Evolutionary conservation across 164 flowering plant genomes (phyloP).

Genomic region (Santalum album): DNA sequence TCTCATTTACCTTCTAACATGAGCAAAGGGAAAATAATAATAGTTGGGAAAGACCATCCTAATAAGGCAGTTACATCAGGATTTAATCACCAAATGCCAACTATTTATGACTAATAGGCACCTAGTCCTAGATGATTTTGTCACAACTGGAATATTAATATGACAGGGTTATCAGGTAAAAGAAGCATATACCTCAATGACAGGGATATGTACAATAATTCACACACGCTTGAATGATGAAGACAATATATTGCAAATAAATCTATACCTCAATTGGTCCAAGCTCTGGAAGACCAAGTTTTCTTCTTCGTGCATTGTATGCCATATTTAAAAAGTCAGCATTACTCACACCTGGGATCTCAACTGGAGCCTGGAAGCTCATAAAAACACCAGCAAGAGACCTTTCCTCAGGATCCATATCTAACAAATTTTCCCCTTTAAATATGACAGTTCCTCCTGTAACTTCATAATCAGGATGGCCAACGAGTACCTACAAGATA

Average conservation of each 20-base stretch:
- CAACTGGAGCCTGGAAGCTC: slow-evolving; percentile 95
- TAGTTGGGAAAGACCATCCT: too few species aligned
- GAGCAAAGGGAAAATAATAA: too few species aligned
- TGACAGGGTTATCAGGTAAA: background rate
- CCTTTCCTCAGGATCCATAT: slow-evolving; percentile 92
- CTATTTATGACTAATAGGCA: too few species aligned
- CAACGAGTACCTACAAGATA: slow-evolving; percentile 78
- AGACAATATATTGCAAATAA: background rate
- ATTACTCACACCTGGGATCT: slow-evolving; percentile 91
- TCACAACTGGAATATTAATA: too few species aligned
- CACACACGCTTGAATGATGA: background rate
- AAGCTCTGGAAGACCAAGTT: slow-evolving; percentile 71
- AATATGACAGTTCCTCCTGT: slow-evolving; percentile 79
- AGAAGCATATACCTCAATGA: background rate
- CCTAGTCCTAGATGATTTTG: too few species aligned
- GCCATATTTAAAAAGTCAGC: slow-evolving; percentile 82
- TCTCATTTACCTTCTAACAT: too few species aligned
- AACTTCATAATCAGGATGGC: slow-evolving; percentile 98
- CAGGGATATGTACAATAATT: background rate
- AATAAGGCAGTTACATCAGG: too few species aligned
- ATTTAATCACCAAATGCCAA: too few species aligned
- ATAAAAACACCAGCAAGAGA: slow-evolving; percentile 90
- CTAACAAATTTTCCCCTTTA: slow-evolving; percentile 86
- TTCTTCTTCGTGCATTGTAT: slow-evolving; percentile 72
- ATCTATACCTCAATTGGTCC: slow-evolving; percentile 71